Conservation (phyloP, 495 filamentous ascomycete genomes). For the Evansstolkia leycettana region DNA sequence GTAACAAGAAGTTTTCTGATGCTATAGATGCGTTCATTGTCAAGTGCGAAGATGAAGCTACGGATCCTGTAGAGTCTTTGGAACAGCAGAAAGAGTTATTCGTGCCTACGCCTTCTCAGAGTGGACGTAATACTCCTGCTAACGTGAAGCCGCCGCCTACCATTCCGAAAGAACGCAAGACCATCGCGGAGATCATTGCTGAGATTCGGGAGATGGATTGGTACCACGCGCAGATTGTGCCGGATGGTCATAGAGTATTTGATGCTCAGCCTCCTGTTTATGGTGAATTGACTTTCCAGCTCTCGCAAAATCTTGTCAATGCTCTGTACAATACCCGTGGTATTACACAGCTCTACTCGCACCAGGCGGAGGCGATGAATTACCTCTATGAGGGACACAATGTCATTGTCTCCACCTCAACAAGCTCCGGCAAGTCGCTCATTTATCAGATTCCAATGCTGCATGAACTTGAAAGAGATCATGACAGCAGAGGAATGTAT, state of each 20-base stretch:
- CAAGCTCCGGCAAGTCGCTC: constrained; percentile 89
- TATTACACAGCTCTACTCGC: constrained; percentile 81
- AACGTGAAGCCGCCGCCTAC: constrained; percentile 35
- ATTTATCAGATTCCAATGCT: constrained; percentile 95
- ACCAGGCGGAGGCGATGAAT: constrained; percentile 94
- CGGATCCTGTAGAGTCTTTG: constrained; percentile 58
- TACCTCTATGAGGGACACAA: constrained; percentile 69
- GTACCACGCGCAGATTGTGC: constrained; percentile 89
- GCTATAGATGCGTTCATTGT: constrained; percentile 70
- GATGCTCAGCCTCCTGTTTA: constrained; percentile 74
- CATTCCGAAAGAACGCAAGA: constrained; percentile 75
- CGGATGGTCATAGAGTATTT: constrained; percentile 86
- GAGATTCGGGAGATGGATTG: constrained; percentile 74
- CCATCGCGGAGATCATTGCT: constrained; percentile 70
- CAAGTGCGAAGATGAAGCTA: constrained; percentile 47
- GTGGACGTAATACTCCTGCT: constrained; percentile 34
- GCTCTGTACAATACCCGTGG: constrained; percentile 81
- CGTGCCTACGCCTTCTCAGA: constrained; percentile 38
- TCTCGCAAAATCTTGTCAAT: constrained; percentile 88
- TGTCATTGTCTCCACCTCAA: constrained; percentile 90
- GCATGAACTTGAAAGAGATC: constrained; percentile 71
- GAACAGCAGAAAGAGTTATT: constrained; percentile 30
- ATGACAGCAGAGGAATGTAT: constrained; percentile 77
- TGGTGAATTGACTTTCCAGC: constrained; percentile 71
- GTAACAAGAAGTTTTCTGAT: constrained; percentile 73